phyloP scores from a whole-genome alignment of 768 basidiomycete species.

The Clitopilus hobsonii region DNA sequence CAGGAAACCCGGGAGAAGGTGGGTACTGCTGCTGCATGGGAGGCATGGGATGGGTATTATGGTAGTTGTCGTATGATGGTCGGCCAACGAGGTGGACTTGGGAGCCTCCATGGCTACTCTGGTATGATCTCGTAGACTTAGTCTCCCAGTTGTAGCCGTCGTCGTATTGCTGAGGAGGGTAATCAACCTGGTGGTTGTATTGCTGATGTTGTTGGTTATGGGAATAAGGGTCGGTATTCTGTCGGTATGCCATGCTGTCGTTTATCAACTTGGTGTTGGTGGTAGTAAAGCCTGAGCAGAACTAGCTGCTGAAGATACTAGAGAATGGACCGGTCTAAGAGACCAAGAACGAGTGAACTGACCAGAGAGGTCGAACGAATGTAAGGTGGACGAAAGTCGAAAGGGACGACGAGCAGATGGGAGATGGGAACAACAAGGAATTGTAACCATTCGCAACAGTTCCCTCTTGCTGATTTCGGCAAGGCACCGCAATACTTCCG shows the following conservation, averaged over 20 bases:
- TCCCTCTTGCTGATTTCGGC: neutral
- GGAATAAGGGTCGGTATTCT: conserved; percentile 51
- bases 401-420: neutral
- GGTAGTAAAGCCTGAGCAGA: conserved; percentile 18
- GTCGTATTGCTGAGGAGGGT: conserved; percentile 34
- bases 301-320: neutral
- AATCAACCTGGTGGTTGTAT: conserved; percentile 25
- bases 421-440: conserved; percentile 5
- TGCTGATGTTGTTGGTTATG: conserved; percentile 17
- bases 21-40: conserved; percentile 54
- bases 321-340: neutral
- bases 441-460: conserved; percentile 6
- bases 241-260: conserved; percentile 48
- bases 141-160: conserved; percentile 41
- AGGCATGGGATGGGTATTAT: conserved; percentile 49
- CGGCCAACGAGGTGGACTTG: conserved; percentile 70
- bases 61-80: conserved; percentile 48
- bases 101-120: conserved; percentile 64
- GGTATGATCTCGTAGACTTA: conserved; percentile 55
- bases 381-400: conserved; percentile 14
- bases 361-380: neutral
- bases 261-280: conserved; percentile 9
- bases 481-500: neutral
- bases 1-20: conserved; percentile 45
- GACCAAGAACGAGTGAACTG: neutral